Evolutionary conservation across 1,284 basidiomycete species (phyloP).

Genomic region (Volvariella volvacea): DNA sequence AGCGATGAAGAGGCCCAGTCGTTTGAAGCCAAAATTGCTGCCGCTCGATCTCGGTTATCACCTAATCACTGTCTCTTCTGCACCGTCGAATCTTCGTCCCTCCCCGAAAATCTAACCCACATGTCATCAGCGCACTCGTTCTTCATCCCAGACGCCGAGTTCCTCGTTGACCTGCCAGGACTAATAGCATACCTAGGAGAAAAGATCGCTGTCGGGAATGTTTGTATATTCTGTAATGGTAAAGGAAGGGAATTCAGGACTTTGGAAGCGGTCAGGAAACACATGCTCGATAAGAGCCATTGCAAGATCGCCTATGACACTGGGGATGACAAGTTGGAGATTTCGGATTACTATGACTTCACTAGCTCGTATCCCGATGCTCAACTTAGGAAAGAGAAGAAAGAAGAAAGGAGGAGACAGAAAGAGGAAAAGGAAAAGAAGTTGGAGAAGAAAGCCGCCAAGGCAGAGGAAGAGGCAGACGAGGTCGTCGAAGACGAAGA

Average conservation of each 20-base stretch:
- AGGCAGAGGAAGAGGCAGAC: constrained; percentile 5
- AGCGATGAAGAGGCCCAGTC: constrained; percentile 50
- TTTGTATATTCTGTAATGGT: constrained; percentile 89
- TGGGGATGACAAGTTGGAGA: constrained; percentile 75
- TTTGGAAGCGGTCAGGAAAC: constrained; percentile 81
- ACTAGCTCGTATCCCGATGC: constrained; percentile 70
- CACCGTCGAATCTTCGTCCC: constrained; percentile 38
- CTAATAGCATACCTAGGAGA: constrained; percentile 87
- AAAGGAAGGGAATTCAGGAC: constrained; percentile 74
- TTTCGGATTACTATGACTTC: constrained; percentile 96
- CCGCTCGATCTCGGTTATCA: constrained; percentile 60
- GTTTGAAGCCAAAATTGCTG: constrained; percentile 74
- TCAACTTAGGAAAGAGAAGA: constrained; percentile 23
- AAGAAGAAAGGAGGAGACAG: constrained; percentile 18
- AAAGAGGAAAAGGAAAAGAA: constrained; percentile 6
- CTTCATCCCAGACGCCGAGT: constrained; percentile 94
- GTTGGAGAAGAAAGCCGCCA: not conserved
- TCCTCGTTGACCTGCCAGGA: constrained; percentile 79
- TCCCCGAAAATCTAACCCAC: constrained; percentile 75
- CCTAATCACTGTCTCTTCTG: constrained; percentile 87
- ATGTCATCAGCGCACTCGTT: constrained; percentile 90
- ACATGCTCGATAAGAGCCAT: constrained; percentile 93
- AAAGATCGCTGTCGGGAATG: constrained; percentile 88
- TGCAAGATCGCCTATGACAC: constrained; percentile 93
- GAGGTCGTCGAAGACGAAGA: constrained; percentile 28